Conservation (phyloP, 202 grass and related monocot genomes). For the Thinopyrum obtusiflorum region DNA sequence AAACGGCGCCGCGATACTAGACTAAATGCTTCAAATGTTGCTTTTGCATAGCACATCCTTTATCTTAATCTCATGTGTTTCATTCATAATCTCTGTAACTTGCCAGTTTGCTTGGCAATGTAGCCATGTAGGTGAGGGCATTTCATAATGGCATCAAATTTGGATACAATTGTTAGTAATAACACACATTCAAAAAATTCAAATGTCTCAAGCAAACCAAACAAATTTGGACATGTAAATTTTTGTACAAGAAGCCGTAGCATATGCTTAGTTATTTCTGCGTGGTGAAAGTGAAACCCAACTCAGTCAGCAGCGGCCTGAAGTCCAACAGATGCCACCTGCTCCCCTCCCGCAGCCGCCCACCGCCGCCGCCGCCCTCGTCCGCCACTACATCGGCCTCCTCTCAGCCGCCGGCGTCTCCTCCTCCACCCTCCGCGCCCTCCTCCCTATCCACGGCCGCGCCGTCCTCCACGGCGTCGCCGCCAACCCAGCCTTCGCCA, state of each 20-base stretch:
- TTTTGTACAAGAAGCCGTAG: neutral
- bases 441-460: slow-evolving; percentile 57
- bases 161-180: neutral
- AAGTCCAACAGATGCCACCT: slow-evolving; percentile 11
- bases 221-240: neutral
- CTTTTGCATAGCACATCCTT: neutral
- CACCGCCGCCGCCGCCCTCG: neutral
- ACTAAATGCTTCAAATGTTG: neutral
- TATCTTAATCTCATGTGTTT: neutral
- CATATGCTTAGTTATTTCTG: neutral
- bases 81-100: too few relatives aligned
- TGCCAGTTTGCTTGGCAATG: too few relatives aligned
- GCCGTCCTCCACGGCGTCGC: slow-evolving; percentile 55
- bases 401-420: slow-evolving; percentile 5
- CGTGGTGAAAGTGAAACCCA: neutral
- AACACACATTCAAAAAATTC: neutral
- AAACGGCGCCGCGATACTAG: neutral
- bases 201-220: neutral
- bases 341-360: neutral
- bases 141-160: neutral
- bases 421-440: slow-evolving; percentile 22
- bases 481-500: slow-evolving; percentile 42
- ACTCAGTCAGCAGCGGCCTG: neutral
- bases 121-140: neutral
- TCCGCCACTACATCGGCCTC: slow-evolving; percentile 31